These are phyloP conservation scores for Pilatotrama ljubarskyi DNA, from an alignment of 768 basidiomycete species.

Conservation along the genomic window DNA sequence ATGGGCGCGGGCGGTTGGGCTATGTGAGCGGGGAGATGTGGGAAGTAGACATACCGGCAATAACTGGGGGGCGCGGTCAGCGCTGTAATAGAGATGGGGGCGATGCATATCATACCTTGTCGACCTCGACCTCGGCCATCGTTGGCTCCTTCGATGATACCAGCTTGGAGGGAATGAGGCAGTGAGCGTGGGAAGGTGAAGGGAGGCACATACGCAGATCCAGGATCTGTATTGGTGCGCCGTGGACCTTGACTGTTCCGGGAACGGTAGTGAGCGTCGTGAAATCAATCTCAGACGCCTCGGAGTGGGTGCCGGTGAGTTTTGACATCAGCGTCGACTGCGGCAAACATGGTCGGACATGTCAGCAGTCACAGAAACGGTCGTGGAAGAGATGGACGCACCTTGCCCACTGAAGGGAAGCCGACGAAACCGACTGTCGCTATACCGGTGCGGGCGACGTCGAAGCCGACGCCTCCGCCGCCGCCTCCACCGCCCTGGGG, in stretches of 20 bases:
- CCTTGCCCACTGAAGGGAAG: slow-evolving; percentile 95
- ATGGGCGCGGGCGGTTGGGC: neutral
- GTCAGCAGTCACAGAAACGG: neutral
- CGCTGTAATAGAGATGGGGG: neutral
- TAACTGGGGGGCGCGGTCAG: slow-evolving; percentile 2
- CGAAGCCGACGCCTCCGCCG: slow-evolving; percentile 89
- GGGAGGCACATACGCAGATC: slow-evolving; percentile 70
- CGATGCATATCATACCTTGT: slow-evolving; percentile 66
- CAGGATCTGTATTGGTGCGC: slow-evolving; percentile 93
- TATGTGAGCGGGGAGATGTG: neutral
- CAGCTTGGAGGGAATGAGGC: slow-evolving; percentile 51
- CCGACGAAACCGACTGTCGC: slow-evolving; percentile 94
- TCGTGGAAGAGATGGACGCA: slow-evolving; percentile 27
- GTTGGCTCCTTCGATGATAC: slow-evolving; percentile 89
- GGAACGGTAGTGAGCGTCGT: slow-evolving; percentile 95
- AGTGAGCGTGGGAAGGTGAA: neutral
- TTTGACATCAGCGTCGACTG: slow-evolving; percentile 95
- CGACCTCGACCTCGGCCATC: slow-evolving; percentile 82
- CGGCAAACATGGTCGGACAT: slow-evolving; percentile 13
- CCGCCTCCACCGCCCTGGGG: slow-evolving; percentile 80
- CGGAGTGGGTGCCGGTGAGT: slow-evolving; percentile 94
- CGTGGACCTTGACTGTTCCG: slow-evolving; percentile 91
- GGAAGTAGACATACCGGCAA: slow-evolving; percentile 80
- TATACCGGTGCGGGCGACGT: slow-evolving; percentile 97
- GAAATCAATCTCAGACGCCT: slow-evolving; percentile 96